Percentiles rank a stretch among this genome's conserved stretches.
Evolutionary conservation across 2,329 filamentous ascomycete species (phyloP).

Genomic region (Trichoderma sp.): DNA sequence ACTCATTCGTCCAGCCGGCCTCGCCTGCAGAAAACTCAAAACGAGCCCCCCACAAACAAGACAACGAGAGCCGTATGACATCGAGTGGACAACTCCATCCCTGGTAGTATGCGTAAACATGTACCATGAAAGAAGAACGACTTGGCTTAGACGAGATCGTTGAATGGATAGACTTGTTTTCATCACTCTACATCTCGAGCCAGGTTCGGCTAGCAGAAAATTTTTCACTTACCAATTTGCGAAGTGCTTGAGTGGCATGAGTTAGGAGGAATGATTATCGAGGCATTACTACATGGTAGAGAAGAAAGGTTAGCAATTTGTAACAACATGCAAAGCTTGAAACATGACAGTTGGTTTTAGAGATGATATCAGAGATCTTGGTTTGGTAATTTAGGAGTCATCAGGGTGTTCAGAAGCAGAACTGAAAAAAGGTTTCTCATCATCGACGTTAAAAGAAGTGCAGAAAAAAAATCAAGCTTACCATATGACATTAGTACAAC

Average conservation of each 20-base stretch:
- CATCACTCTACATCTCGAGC: conserved; percentile 32
- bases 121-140: conserved; percentile 71
- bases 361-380: conserved; percentile 53
- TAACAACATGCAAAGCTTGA: neutral
- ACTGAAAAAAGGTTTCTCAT: conserved; percentile 67
- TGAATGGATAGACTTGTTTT: conserved; percentile 70
- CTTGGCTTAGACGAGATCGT: conserved; percentile 66
- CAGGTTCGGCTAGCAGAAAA: conserved; percentile 22
- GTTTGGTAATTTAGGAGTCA: conserved; percentile 65
- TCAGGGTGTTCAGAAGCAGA: conserved; percentile 73
- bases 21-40: conserved; percentile 44
- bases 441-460: conserved; percentile 40
- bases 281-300: conserved; percentile 4
- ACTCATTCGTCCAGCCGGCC: conserved; percentile 67
- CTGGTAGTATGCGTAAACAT: conserved; percentile 54
- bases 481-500: neutral
- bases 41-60: conserved; percentile 50
- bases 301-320: neutral
- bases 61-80: conserved; percentile 63
- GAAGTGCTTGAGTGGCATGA: neutral
- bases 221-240: neutral
- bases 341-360: neutral
- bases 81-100: conserved; percentile 66
- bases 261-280: neutral
- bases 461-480: neutral